Evolutionary conservation across 495 filamentous ascomycete genomes (phyloP).

Genomic region (Rusavskia elegans): DNA sequence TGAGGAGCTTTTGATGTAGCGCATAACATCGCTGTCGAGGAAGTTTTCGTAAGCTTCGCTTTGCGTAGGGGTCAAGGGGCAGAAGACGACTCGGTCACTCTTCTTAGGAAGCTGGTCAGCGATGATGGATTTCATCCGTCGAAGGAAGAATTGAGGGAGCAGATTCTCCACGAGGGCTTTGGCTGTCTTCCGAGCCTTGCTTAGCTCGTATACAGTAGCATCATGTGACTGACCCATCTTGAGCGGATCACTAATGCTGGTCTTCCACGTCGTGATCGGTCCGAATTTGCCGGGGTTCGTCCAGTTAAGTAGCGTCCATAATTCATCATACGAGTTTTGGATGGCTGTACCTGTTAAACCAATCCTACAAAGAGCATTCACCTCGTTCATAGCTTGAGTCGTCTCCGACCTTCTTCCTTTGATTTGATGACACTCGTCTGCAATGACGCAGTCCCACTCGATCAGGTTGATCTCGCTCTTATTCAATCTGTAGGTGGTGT

Average conservation of each 20-base stretch:
- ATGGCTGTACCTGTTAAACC: conserved; percentile 93
- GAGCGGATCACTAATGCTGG: conserved; percentile 60
- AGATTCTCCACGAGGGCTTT: conserved; percentile 76
- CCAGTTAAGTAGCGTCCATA: conserved; percentile 96
- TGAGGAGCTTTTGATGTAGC: conserved; percentile 46
- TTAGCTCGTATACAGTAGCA: conserved; percentile 72
- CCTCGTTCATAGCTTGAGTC: conserved; percentile 74
- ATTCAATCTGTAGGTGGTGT: conserved; percentile 67
- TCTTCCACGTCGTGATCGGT: conserved; percentile 60
- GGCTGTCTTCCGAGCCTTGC: conserved; percentile 65
- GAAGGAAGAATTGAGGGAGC: conserved; percentile 80
- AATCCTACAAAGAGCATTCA: conserved; percentile 87
- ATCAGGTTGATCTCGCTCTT: conserved; percentile 65
- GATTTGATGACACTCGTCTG: conserved; percentile 88
- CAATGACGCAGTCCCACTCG: conserved; percentile 92
- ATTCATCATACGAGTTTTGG: conserved; percentile 93
- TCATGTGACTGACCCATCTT: conserved; percentile 83
- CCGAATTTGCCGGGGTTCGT: conserved; percentile 83
- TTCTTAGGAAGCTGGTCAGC: conserved; percentile 94
- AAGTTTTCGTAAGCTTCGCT: conserved; percentile 73
- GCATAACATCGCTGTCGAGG: conserved; percentile 53
- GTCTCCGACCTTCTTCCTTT: conserved; percentile 66
- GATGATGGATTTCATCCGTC: conserved; percentile 85
- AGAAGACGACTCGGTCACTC: conserved; percentile 87
- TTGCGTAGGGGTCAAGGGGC: conserved; percentile 72